Evolutionary conservation across 164 flowering plant genomes (phyloP).

Genomic region (Saururus chinensis): DNA sequence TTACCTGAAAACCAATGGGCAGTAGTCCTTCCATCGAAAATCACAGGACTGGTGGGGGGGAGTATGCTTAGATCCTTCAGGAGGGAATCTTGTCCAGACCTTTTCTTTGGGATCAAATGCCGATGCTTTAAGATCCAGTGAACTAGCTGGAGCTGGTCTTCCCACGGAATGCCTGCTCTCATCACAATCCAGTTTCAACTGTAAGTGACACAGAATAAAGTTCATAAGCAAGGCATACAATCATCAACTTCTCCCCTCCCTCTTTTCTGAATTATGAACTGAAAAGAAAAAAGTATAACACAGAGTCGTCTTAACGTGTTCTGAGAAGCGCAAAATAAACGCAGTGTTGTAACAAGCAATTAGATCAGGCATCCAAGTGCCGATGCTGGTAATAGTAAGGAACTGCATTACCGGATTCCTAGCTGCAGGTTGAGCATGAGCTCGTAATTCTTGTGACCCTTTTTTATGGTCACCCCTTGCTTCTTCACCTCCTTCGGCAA

Average conservation of each 20-base stretch:
- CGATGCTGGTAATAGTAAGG: too few relatives aligned
- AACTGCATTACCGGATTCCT: slow-evolving; percentile 21
- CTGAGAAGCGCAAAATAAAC: neutral
- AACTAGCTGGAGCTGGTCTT: slow-evolving; percentile 56
- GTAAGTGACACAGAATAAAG: slow-evolving; percentile 4
- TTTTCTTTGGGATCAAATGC: slow-evolving; percentile 86
- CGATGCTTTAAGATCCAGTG: slow-evolving; percentile 58
- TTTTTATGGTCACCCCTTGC: slow-evolving; percentile 51
- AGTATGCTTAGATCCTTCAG: slow-evolving; percentile 73
- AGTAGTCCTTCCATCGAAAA: slow-evolving; percentile 86
- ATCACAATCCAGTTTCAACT: slow-evolving; percentile 1
- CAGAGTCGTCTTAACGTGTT: neutral
- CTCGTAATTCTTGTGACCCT: slow-evolving; percentile 34
- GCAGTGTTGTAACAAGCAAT: neutral
- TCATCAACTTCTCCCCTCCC: neutral
- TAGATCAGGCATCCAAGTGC: too few relatives aligned
- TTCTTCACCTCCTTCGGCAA: slow-evolving; percentile 29
- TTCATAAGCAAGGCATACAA: neutral
- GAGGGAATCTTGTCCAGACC: slow-evolving; percentile 75
- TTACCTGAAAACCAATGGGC: slow-evolving; percentile 82
- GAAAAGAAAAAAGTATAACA: neutral
- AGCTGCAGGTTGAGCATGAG: slow-evolving; percentile 37
- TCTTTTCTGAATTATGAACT: neutral
- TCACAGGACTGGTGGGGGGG: slow-evolving; percentile 83
- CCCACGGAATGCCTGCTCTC: slow-evolving; percentile 71